Base-by-base conservation (phyloP, 179 eudicot species). In the Amaranthus tricolor region DNA sequence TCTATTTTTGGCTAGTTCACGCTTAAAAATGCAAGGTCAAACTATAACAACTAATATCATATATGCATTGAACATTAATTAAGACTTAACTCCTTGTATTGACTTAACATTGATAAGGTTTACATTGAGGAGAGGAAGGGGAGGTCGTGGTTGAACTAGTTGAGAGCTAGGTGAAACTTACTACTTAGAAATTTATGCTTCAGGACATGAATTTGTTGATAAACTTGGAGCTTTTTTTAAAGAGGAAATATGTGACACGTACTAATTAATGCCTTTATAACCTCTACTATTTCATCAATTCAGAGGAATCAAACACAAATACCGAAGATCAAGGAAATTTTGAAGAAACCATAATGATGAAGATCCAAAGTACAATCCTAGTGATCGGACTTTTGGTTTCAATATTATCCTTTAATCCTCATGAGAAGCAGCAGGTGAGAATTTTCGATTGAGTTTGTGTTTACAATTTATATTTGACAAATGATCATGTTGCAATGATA, bases 341-440 rank as follows among this genome's bases (percentile, higher is more conserved):
- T 76, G 85, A 84, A 65, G 87, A 86, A 65, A 47, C 86, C 13
- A 88, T 87, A 63, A 83, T 77, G 84, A 88, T 84, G 86, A 82
- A 82, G 63, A 80, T 88, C 47, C 90, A 90, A 67, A 88, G 76
- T 80, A 17, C 81, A 51, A 62, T 92, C 13, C 67, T 92, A 76
- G 80, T 84, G 65, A 52, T 90, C 57, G 93, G 91, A 44, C 74
- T 92, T 78, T 69, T 92, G 63, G 79, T 90, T 71, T 90, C 89
- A 47, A 77, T 90, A 50, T 77, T 89, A 48, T 74, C 89, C 72
- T 81, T 88, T 78, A 85, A 85, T 68, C 59, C 90, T 24, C 73
- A 79, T 64, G 97, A 90, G 57, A 84, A 90, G 78, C 83, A 90
- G 68, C 93, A 92, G 93, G 97, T 92, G 67, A 63, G 65, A 67